Percentiles rank a stretch among this genome's conserved stretches.
Evolutionary conservation across 2,329 filamentous ascomycete genomes (phyloP).

Genomic region (Aspergillus awamori): DNA sequence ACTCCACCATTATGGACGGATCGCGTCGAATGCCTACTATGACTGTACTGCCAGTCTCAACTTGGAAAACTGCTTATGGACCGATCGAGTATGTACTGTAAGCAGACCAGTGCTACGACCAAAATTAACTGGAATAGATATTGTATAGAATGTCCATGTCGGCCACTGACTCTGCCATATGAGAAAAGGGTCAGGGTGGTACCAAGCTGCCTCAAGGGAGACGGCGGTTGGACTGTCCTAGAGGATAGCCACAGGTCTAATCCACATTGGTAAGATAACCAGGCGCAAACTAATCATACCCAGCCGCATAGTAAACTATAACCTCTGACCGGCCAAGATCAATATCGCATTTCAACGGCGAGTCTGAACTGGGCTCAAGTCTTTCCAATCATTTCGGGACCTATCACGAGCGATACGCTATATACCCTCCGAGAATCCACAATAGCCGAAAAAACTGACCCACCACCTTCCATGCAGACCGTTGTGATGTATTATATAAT

Average conservation of each 20-base stretch:
- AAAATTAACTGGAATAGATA: background rate
- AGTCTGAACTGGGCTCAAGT: background rate
- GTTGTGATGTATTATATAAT: background rate
- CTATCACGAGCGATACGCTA: background rate
- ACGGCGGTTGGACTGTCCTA: background rate
- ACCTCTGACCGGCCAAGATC: background rate
- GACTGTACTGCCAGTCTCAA: background rate
- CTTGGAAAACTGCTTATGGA: background rate
- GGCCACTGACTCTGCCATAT: background rate
- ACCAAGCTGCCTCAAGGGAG: background rate
- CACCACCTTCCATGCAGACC: background rate
- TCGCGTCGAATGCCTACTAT: background rate
- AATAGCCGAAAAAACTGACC: background rate
- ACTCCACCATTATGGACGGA: background rate
- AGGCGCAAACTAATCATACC: background rate
- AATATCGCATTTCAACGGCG: background rate
- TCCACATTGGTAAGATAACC: background rate
- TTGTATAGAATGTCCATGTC: background rate
- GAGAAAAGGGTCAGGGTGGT: background rate
- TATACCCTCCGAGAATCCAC: background rate
- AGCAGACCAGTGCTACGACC: background rate
- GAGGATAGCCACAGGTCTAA: background rate
- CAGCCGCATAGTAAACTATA: background rate
- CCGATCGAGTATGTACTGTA: background rate
- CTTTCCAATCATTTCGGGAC: background rate